phyloP scores from a whole-genome alignment of 2,329 filamentous ascomycete species.

The Ascochyta pisi region DNA sequence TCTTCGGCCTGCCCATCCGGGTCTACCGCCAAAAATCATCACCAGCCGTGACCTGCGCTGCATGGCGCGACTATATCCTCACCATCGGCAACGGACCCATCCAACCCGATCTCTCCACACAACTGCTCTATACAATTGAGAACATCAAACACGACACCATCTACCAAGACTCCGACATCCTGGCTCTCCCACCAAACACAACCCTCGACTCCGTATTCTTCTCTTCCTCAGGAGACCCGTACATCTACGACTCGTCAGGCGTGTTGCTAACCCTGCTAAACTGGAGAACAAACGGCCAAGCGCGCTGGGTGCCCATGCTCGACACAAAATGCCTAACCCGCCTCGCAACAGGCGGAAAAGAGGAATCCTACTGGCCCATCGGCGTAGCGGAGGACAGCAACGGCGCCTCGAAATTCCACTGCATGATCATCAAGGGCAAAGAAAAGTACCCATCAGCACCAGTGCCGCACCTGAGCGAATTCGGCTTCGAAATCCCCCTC shows the following conservation, averaged over 20 bases:
- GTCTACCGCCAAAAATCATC: slow-evolving; percentile 91
- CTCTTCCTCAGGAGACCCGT: slow-evolving; percentile 91
- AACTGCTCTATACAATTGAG: slow-evolving; percentile 88
- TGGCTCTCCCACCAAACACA: slow-evolving; percentile 78
- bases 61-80: slow-evolving; percentile 95
- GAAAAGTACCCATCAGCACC: slow-evolving; percentile 85
- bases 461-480: slow-evolving; percentile 90
- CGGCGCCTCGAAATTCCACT: slow-evolving; percentile 90
- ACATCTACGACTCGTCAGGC: slow-evolving; percentile 92
- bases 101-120: slow-evolving; percentile 76
- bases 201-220: slow-evolving; percentile 87
- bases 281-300: slow-evolving; percentile 86
- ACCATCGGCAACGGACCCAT: slow-evolving; percentile 93
- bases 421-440: slow-evolving; percentile 96
- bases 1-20: slow-evolving; percentile 87
- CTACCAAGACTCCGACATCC: slow-evolving; percentile 92
- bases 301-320: slow-evolving; percentile 88
- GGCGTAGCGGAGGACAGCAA: slow-evolving; percentile 89
- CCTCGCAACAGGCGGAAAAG: slow-evolving; percentile 81
- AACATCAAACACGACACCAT: slow-evolving; percentile 93
- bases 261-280: slow-evolving; percentile 86
- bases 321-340: slow-evolving; percentile 87
- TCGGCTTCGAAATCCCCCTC: slow-evolving; percentile 87
- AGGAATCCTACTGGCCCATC: slow-evolving; percentile 93
- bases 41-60: slow-evolving; percentile 89